phyloP scores from a whole-genome alignment of 176 grass and related monocot genomes.

The Phragmites australis region DNA sequence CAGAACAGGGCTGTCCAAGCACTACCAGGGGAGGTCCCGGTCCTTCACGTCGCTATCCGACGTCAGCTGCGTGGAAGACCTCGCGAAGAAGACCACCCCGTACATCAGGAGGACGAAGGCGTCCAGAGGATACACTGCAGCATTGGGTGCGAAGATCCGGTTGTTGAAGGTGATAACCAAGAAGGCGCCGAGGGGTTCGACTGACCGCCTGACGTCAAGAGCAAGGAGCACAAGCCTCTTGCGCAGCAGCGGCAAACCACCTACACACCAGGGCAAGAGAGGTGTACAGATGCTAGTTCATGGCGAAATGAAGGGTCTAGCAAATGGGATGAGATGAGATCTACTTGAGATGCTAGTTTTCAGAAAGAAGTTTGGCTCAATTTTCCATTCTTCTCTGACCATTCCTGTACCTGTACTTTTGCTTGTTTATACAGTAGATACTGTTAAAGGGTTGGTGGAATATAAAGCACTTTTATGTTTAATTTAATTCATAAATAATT shows the following conservation, averaged over 20 bases:
- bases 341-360: no score
- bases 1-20: constrained; percentile 68
- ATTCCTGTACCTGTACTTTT: no score
- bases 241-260: constrained; percentile 10
- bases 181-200: constrained; percentile 29
- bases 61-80: constrained; percentile 45
- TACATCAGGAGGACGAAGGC: constrained; percentile 48
- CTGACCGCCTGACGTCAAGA: constrained; percentile 10
- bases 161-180: constrained; percentile 46
- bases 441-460: no score
- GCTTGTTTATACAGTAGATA: no score
- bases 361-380: no score
- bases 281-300: constrained; percentile 12
- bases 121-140: constrained; percentile 24
- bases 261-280: constrained; percentile 24
- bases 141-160: constrained; percentile 29
- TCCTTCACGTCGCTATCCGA: constrained; percentile 57
- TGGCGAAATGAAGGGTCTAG: neutral
- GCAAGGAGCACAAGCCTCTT: constrained; percentile 38
- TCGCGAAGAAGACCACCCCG: constrained; percentile 49
- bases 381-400: no score
- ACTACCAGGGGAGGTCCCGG: constrained; percentile 61
- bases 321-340: constrained; percentile 7
- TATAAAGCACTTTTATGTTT: no score
- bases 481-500: no score